Base-by-base conservation (phyloP, 805 yeast species). In the Pichia ethanolica region DNA sequence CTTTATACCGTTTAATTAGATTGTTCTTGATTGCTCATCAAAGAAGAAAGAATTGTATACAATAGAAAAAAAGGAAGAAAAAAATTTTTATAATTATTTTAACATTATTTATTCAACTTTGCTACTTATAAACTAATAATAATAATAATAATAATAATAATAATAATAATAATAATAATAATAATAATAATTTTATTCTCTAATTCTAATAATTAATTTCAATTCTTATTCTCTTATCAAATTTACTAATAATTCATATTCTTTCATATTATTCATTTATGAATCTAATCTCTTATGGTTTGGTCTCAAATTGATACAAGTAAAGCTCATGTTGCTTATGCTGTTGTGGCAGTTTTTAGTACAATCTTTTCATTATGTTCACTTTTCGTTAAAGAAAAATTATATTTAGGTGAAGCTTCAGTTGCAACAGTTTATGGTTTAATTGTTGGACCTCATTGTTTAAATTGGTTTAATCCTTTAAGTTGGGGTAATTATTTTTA, bases 331-430 rank as follows among this genome's bases (percentile, higher is more conserved):
- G 65, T 67, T 36, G 71, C 70, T 5, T 77, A 78, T 54, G 84
- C 86, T 4, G 74, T 80, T 56, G 70, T 81, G 12, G 86, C 86
- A 25, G 78, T 81, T 13, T 82, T 80, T 56, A 69, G 81, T 40
- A 71, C 82, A 5, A 57, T 77, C 11, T 81, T 80, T 56, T 80
- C 86, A 20, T 64, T 81, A 10, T 71, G 74, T 37, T 82, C 87
- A 4, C 71, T 77, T 33, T 73, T 80, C 53, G 77, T 82, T 35
- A 79, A 78, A 52, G 86, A 82, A 59, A 66, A 70, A 42, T 61
- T 81, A 25, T 82, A 75, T 60, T 72, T 82, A 25, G 84, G 86
- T 47, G 87, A 82, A 63, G 84, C 87, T 14, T 71, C 84, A 0
- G 83, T 81, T 30, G 83, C 86, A 5, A 70, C 83, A 10, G 63